Conservation (phyloP, 2,329 filamentous ascomycete species). For the Phyllosticta citribraziliensis region DNA sequence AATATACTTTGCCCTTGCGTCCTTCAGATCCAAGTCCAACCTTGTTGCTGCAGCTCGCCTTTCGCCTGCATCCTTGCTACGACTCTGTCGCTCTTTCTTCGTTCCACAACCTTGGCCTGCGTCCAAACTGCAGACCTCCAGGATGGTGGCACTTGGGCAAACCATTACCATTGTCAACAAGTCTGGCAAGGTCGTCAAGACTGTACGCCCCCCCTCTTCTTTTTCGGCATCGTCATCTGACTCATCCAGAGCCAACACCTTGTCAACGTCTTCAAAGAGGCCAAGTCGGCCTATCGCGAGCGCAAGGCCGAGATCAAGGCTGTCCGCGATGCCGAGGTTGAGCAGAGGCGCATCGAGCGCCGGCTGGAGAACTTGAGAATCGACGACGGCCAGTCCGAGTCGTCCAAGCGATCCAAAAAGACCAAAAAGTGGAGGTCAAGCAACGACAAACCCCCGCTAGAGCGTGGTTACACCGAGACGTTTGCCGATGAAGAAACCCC, state of each 20-base stretch:
- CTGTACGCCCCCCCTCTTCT: constrained; percentile 45
- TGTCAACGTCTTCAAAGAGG: constrained; percentile 84
- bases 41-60: constrained; percentile 3
- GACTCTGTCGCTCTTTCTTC: not conserved
- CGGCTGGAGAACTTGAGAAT: constrained; percentile 41
- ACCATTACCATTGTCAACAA: constrained; percentile 85
- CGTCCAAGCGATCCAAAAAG: constrained; percentile 14
- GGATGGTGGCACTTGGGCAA: constrained; percentile 42
- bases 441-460: constrained; percentile 24
- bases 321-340: constrained; percentile 50
- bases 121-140: constrained; percentile 8
- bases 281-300: constrained; percentile 76
- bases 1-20: not conserved
- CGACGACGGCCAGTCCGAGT: constrained; percentile 24
- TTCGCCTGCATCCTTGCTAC: not conserved
- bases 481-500: constrained; percentile 22
- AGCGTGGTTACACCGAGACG: constrained; percentile 37
- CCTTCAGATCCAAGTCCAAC: not conserved
- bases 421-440: constrained; percentile 18
- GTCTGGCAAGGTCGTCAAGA: constrained; percentile 84
- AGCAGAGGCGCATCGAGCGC: constrained; percentile 51
- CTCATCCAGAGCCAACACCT: constrained; percentile 73
- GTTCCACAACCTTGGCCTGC: constrained; percentile 8
- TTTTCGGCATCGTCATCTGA: constrained; percentile 7
- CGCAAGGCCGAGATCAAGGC: constrained; percentile 74